Conservation (phyloP, 2,329 filamentous ascomycete species). For the Triangularia setosa region DNA sequence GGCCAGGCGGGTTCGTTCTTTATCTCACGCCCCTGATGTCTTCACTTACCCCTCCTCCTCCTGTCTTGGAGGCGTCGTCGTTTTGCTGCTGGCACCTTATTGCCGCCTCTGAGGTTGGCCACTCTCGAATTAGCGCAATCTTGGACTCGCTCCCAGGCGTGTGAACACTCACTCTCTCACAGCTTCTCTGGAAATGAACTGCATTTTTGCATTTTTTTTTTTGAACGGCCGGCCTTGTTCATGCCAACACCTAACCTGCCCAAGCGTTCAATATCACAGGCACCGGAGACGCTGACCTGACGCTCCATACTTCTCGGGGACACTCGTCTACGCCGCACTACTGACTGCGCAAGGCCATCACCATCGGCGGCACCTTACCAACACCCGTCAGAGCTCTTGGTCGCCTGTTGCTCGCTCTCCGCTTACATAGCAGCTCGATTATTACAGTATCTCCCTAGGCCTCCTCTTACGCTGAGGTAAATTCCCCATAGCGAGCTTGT, state of each 20-base stretch:
- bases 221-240: constrained; percentile 2
- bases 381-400: background rate
- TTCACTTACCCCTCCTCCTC: background rate
- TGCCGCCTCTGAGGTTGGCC: background rate
- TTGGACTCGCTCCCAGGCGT: constrained; percentile 3
- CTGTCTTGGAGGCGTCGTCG: background rate
- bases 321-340: background rate
- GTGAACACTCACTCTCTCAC: background rate
- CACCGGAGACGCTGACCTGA: background rate
- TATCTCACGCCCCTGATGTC: background rate
- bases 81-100: background rate
- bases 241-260: constrained; percentile 6
- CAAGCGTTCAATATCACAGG: background rate
- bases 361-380: no score
- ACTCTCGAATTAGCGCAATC: constrained; percentile 6
- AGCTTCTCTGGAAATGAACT: constrained; percentile 14
- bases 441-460: background rate
- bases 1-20: background rate
- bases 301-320: no score
- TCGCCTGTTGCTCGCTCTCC: background rate
- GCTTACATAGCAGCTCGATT: background rate
- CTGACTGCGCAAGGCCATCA: background rate
- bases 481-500: constrained; percentile 2
- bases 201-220: constrained; percentile 3
- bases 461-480: background rate